Percentiles rank a stretch among this genome's conserved stretches.
Conservation (phyloP, 768 basidiomycete species). For the Mycena rebaudengoi region DNA sequence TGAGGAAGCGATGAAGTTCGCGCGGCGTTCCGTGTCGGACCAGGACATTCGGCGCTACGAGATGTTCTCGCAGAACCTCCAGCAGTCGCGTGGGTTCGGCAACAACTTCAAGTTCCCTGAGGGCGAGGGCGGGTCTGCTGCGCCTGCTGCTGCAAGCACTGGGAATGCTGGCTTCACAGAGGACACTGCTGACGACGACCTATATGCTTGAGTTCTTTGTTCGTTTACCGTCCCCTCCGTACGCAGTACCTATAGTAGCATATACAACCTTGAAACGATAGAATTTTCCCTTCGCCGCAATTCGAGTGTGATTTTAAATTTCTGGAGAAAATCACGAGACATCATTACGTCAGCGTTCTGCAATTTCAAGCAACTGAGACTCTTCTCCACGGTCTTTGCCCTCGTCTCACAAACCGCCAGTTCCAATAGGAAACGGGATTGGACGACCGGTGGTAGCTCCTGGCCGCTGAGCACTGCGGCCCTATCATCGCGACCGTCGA, state of each 20-base stretch:
- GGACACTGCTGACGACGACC: slow-evolving; percentile 88
- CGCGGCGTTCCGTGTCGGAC: slow-evolving; percentile 96
- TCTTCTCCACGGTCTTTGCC: too few relatives aligned
- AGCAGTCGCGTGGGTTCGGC: slow-evolving; percentile 92
- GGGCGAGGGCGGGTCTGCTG: slow-evolving; percentile 50
- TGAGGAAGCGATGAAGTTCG: slow-evolving; percentile 98
- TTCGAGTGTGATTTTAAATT: too few relatives aligned
- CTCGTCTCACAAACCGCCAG: too few relatives aligned
- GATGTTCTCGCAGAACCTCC: slow-evolving; percentile 96
- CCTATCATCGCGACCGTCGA: too few relatives aligned
- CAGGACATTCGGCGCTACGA: slow-evolving; percentile 97
- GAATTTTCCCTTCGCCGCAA: slow-evolving; percentile 15
- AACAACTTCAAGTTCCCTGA: slow-evolving; percentile 99
- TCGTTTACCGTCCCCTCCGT: neutral
- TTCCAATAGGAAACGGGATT: neutral
- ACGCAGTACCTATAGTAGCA: too few relatives aligned
- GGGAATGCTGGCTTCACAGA: slow-evolving; percentile 85
- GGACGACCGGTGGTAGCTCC: too few relatives aligned
- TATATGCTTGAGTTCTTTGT: slow-evolving; percentile 74
- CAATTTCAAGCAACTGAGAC: too few relatives aligned
- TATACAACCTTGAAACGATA: too few relatives aligned
- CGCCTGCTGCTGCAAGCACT: slow-evolving; percentile 47
- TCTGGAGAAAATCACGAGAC: neutral
- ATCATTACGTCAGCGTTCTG: too few relatives aligned
- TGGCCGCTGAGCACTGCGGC: too few relatives aligned